Percentiles rank a stretch among this genome's conserved stretches.
These are phyloP conservation scores for Aaosphaeria arxii DNA, from an alignment of 2,329 filamentous ascomycete species.

Conservation along the genomic window DNA sequence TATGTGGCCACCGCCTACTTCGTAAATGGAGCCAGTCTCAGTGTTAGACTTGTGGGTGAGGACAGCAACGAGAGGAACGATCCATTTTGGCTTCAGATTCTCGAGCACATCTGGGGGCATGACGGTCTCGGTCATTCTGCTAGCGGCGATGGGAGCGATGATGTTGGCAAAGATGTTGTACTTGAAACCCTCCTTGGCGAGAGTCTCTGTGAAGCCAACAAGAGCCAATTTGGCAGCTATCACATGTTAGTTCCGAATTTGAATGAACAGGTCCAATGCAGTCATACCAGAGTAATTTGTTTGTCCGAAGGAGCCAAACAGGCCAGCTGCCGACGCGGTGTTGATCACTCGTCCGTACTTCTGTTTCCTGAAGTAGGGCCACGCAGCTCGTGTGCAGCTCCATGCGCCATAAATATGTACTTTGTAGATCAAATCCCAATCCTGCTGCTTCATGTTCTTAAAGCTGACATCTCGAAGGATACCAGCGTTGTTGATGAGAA, in stretches of 20 bases:
- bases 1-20: constrained; percentile 87
- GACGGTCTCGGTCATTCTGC: constrained; percentile 90
- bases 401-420: constrained; percentile 93
- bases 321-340: constrained; percentile 90
- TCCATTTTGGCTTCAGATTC: constrained; percentile 86
- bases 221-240: constrained; percentile 86
- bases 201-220: constrained; percentile 95
- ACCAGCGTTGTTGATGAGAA: constrained; percentile 97
- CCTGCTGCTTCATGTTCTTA: constrained; percentile 96
- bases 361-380: constrained; percentile 97
- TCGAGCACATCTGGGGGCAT: constrained; percentile 92
- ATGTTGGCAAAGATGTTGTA: constrained; percentile 97
- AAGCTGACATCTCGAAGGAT: constrained; percentile 95
- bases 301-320: constrained; percentile 95
- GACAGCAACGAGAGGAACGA: constrained; percentile 87
- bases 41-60: constrained; percentile 84
- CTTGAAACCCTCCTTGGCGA: constrained; percentile 95
- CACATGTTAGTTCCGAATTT: constrained; percentile 14
- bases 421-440: constrained; percentile 93
- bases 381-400: constrained; percentile 91
- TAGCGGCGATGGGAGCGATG: constrained; percentile 92
- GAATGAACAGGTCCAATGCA: neutral
- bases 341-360: constrained; percentile 97
- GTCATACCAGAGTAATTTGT: constrained; percentile 79
- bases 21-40: constrained; percentile 88